Base-by-base conservation (phyloP, 768 basidiomycete species). In the Auriscalpium vulgare region DNA sequence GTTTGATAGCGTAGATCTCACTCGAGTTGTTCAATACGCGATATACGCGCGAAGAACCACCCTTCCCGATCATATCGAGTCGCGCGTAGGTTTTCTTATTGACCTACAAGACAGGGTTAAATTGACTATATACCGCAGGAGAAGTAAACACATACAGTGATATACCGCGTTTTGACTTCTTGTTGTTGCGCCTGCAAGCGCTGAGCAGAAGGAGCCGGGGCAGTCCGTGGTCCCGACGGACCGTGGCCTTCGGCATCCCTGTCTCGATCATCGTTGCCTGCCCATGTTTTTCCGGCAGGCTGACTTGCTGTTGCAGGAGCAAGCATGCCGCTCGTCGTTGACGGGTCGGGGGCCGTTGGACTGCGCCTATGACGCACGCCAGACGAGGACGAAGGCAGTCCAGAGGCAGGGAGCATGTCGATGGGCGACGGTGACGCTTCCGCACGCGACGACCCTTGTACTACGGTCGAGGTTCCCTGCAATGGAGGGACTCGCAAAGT, bases 31-130 rank as follows among this genome's bases (percentile, higher is more conserved):
- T 88, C 67, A 97, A 77, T 8, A 97, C 94, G 21, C 92, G 87
- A 69, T 86, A 99, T 43, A 99, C 95, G 49, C 90, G 87, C n/a
- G 94, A 97, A 9, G 93, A 88, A 0, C 95, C 95, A 45, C 95
- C 95, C 65, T 87, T 91, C 43, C 95, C 95, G 54, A 98, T 85
- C 72, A 91, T 76, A 66, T 93, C 91, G 2, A 97, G 78, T 2
- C 91, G 84, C 34, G 85, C 85, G 60, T 97, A 97, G 0, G 78
- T 70, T 63, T 83, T 87, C 68, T 84, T 88, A 75, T 95, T 95
- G 35, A 92, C 85, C 84, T 83, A 58, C 10, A 56, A n/a, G 34
- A 10, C 11, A 35, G 37, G 50, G 36, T 43, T 7, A 37, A 13
- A n/a, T 10, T 29, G 21, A 29, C 7, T 11, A 11, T 8, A 14